These are phyloP conservation scores for Acanthochlamys bracteata DNA, from an alignment of 106 monocot genomes.

Conservation along the genomic window DNA sequence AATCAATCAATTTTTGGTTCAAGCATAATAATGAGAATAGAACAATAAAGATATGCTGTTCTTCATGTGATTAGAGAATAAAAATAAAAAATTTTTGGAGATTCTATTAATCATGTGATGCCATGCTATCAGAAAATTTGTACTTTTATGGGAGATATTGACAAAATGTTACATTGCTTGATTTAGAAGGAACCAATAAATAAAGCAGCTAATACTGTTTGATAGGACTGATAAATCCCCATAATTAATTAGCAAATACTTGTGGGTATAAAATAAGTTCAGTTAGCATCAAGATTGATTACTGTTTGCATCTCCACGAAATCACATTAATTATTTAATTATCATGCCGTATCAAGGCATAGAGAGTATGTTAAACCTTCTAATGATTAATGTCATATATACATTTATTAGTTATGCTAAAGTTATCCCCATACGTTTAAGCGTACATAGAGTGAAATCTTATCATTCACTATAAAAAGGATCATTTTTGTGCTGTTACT, in stretches of 20 bases:
- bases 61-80: no score
- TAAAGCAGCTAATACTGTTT: neutral
- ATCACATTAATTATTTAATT: no score
- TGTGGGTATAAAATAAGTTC: neutral
- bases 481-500: no score
- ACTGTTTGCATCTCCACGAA: neutral
- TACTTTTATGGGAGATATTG: neutral
- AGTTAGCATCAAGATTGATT: neutral
- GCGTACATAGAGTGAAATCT: no score
- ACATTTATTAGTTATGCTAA: no score
- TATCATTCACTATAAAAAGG: no score
- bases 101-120: constrained; percentile 3
- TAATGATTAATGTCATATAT: no score
- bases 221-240: neutral
- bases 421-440: no score
- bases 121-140: neutral
- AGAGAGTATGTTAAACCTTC: no score
- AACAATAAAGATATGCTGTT: neutral
- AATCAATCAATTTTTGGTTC: neutral
- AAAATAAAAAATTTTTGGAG: no score
- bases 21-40: neutral
- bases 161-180: neutral
- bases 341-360: no score
- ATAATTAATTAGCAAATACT: neutral
- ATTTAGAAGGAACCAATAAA: neutral